Conservation (phyloP, 352 stramenopile species). For the Phytophthora ramorum region DNA sequence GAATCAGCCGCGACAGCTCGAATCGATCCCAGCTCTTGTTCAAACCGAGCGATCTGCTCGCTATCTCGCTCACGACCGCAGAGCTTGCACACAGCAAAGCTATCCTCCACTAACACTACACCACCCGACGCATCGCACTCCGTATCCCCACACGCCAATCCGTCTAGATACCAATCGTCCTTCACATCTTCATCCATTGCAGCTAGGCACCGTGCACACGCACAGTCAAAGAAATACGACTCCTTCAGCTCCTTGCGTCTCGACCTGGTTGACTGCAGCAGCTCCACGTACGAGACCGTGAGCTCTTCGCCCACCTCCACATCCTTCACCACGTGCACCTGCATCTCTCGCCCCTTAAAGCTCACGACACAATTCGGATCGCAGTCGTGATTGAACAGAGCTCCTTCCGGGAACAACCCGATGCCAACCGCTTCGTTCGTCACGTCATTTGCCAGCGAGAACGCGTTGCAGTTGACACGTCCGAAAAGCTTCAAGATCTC, state of each 20-base stretch:
- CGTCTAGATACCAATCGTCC: constrained; percentile 55
- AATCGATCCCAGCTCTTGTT: constrained; percentile 27
- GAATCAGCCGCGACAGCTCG: not conserved
- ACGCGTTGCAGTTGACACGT: constrained; percentile 84
- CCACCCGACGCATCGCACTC: constrained; percentile 21
- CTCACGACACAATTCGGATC: constrained; percentile 77
- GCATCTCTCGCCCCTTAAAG: constrained; percentile 54
- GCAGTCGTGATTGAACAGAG: constrained; percentile 84
- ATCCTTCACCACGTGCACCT: constrained; percentile 54
- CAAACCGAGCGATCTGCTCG: constrained; percentile 9
- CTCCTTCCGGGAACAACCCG: constrained; percentile 64
- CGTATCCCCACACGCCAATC: constrained; percentile 32
- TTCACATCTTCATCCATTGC: constrained; percentile 4
- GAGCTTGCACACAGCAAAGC: constrained; percentile 21
- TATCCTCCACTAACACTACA: constrained; percentile 21
- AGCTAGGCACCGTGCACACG: constrained; percentile 43
- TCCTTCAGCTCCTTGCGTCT: constrained; percentile 44
- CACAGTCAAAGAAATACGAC: constrained; percentile 81
- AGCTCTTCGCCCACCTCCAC: constrained; percentile 62
- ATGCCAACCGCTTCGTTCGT: constrained; percentile 60
- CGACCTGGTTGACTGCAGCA: constrained; percentile 53
- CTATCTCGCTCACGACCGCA: constrained; percentile 25
- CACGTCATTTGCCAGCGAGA: constrained; percentile 64
- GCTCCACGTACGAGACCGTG: constrained; percentile 76
- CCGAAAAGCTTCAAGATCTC: constrained; percentile 65